Percentiles rank a stretch among this genome's conserved stretches.
phyloP scores from a whole-genome alignment of 1,284 basidiomycete species.

The Pseudozyma sp. region DNA sequence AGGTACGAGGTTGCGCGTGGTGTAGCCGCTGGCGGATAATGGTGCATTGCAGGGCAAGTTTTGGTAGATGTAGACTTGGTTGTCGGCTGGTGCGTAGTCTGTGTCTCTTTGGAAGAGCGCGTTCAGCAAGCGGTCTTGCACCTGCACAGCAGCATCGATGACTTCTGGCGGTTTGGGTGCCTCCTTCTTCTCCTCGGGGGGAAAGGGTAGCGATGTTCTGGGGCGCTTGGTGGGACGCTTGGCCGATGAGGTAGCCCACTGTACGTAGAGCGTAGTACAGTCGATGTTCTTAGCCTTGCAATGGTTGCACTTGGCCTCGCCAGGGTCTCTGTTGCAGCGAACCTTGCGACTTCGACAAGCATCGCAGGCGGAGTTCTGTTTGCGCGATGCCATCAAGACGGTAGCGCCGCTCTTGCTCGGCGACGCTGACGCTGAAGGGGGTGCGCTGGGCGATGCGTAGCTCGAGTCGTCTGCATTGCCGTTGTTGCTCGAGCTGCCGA shows the following conservation, averaged over 20 bases:
- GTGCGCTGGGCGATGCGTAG: slow-evolving; percentile 14
- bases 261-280: slow-evolving; percentile 60
- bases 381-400: slow-evolving; percentile 49
- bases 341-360: slow-evolving; percentile 61
- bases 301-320: slow-evolving; percentile 56
- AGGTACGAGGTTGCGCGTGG: slow-evolving; percentile 27
- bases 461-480: slow-evolving; percentile 19
- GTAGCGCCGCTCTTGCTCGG: slow-evolving; percentile 27
- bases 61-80: slow-evolving; percentile 25
- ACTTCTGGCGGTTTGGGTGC: slow-evolving; percentile 39
- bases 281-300: slow-evolving; percentile 61
- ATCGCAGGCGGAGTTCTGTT: slow-evolving; percentile 63
- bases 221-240: slow-evolving; percentile 54
- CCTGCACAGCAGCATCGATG: slow-evolving; percentile 26
- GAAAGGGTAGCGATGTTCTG: slow-evolving; percentile 24
- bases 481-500: slow-evolving; percentile 13
- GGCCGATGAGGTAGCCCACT: slow-evolving; percentile 55
- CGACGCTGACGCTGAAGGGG: slow-evolving; percentile 17
- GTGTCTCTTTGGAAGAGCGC: slow-evolving; percentile 45
- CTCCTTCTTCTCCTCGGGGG: slow-evolving; percentile 35
- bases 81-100: slow-evolving; percentile 27
- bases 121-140: slow-evolving; percentile 37
- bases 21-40: slow-evolving; percentile 23
- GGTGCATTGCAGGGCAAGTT: slow-evolving; percentile 32
- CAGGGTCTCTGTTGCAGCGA: slow-evolving; percentile 49